phyloP scores from a whole-genome alignment of 805 yeast genomes.

The Spencermartinsiella europaea region DNA sequence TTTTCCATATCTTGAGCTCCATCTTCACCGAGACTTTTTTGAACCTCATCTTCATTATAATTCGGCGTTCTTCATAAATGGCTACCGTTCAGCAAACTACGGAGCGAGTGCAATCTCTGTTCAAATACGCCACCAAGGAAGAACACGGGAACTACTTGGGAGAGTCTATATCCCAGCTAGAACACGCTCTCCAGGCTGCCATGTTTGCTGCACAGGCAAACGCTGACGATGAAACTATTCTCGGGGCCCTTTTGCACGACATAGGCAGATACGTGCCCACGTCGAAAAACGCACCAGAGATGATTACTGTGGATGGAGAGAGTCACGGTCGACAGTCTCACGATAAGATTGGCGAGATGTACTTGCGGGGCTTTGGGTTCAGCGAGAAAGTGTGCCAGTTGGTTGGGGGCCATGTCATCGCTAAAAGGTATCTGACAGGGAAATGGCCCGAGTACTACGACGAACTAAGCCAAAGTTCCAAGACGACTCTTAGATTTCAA shows the following conservation, averaged over 20 bases:
- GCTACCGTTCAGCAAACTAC: not conserved
- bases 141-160: constrained; percentile 16
- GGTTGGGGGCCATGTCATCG: constrained; percentile 16
- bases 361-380: constrained; percentile 15
- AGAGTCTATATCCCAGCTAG: constrained; percentile 14
- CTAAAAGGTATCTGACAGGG: constrained; percentile 15
- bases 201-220: constrained; percentile 9
- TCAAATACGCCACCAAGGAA: constrained; percentile 8
- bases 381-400: constrained; percentile 16
- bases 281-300: constrained; percentile 7
- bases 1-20: no score
- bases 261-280: constrained; percentile 13
- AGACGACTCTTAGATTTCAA: constrained; percentile 11
- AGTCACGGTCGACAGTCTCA: constrained; percentile 8
- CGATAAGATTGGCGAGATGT: constrained; percentile 13
- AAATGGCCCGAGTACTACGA: constrained; percentile 8
- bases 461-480: constrained; percentile 8
- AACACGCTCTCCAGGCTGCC: constrained; percentile 15
- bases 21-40: no score
- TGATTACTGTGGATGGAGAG: constrained; percentile 9
- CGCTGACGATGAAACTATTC: constrained; percentile 14
- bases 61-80: no score
- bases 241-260: constrained; percentile 14
- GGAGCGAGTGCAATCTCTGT: constrained; percentile 8
- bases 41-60: no score